phyloP scores from a whole-genome alignment of 78 protist genomes.

The Dictyostelium capitatum region DNA sequence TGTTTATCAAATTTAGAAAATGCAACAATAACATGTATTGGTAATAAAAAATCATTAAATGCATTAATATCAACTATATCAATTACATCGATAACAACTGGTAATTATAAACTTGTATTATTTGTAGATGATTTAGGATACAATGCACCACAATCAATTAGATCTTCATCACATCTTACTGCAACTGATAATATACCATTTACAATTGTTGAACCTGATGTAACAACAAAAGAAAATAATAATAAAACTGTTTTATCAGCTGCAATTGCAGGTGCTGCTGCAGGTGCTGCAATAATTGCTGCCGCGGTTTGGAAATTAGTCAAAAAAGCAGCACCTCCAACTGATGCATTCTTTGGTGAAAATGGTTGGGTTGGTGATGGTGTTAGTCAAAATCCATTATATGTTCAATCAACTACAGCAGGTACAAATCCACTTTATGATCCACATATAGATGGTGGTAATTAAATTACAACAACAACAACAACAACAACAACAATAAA shows the following conservation, averaged over 20 bases:
- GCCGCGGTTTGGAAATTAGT: constrained; percentile 48
- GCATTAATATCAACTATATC: not conserved
- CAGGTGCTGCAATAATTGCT: not conserved
- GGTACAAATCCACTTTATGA: constrained; percentile 56
- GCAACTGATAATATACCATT: constrained; percentile 6
- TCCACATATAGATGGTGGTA: no score
- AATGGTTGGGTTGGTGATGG: constrained; percentile 15
- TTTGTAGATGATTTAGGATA: constrained; percentile 33
- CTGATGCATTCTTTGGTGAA: constrained; percentile 72
- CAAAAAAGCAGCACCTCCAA: constrained; percentile 49
- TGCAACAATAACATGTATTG: not conserved
- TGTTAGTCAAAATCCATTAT: constrained; percentile 39
- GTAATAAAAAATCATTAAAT: not conserved
- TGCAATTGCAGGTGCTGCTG: constrained; percentile 61
- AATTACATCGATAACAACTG: not conserved
- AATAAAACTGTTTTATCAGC: constrained; percentile 61
- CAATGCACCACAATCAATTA: not conserved
- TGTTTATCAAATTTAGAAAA: not conserved
- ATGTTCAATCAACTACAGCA: not conserved
- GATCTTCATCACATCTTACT: not conserved
- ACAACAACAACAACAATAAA: no score
- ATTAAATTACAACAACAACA: no score
- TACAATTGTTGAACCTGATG: not conserved
- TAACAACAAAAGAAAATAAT: not conserved
- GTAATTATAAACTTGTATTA: constrained; percentile 1